Percentiles rank a stretch among this genome's conserved stretches.
phyloP scores from a whole-genome alignment of 257 asterid species.

The Mentha longifolia region DNA sequence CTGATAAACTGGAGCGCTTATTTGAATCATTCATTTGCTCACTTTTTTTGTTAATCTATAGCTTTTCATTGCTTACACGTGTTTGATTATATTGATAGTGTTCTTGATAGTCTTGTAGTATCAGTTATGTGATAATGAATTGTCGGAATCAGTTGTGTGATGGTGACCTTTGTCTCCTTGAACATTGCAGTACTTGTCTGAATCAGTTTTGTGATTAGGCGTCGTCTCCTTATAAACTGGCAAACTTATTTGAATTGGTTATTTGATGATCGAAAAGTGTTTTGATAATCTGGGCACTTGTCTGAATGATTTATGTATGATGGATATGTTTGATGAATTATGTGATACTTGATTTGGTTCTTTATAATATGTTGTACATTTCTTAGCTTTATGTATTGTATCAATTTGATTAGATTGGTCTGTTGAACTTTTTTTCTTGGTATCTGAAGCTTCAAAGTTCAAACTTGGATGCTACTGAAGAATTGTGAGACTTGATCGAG shows the following conservation, averaged over 20 bases:
- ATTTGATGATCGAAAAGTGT: not conserved
- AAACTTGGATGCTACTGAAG: constrained; percentile 16
- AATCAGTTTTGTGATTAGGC: not conserved
- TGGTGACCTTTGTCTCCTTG: not conserved
- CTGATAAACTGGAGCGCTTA: not conserved
- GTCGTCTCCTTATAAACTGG: not conserved
- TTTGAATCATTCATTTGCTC: constrained; percentile 1
- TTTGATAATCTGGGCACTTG: not conserved
- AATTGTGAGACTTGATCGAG: constrained; percentile 17
- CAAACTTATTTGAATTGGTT: too few relatives aligned
- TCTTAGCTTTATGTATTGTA: not conserved
- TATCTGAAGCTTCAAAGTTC: constrained; percentile 21
- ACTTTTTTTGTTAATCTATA: not conserved
- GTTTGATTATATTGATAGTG: constrained; percentile 5
- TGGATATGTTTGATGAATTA: not conserved
- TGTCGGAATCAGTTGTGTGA: constrained; percentile 7
- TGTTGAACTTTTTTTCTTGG: constrained; percentile 18
- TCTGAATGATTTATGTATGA: not conserved
- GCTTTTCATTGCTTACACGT: not conserved
- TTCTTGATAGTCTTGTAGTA: not conserved
- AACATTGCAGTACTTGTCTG: not conserved
- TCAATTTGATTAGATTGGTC: constrained; percentile 5
- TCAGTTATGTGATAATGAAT: not conserved
- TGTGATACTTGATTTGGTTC: constrained; percentile 8
- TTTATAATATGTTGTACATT: not conserved